Base-by-base conservation (phyloP, 768 basidiomycete species). In the Pisolithus albus region DNA sequence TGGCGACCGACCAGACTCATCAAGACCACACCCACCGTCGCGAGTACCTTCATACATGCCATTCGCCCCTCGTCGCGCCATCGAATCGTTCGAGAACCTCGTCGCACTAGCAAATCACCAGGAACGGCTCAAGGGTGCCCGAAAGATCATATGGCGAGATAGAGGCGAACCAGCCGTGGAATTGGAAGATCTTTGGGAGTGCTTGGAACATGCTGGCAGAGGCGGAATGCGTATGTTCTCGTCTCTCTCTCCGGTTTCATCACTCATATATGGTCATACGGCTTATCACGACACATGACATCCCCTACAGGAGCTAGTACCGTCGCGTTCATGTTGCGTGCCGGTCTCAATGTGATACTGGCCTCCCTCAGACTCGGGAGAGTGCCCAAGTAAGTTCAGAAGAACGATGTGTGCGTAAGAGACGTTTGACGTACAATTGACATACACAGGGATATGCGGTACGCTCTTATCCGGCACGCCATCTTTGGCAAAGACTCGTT, bases 91-190 rank as follows among this genome's bases (percentile, higher is more conserved):
- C 58, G 88, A 92, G 63, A 89, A 88, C 61, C 72, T 93, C 7
- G 84, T 90, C 19, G 86, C 86, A 13, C 75, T 93, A 50, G 91
- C 90, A 5, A 90, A 91, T 67, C 82, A 87, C 66, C 84, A 89
- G 63, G 87, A 92, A 54, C 74, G 80, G 2, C 72, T 92, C 30
- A 77, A 70, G 54, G 82, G 82, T 50, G 87, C 89, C 0, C 76
- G 86, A 50, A 88, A 81, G 64, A 84, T 91, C 67, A 80, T 92
- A 3, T 89, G 89, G 87, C 74, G 87, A 11, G 85, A 90, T 59
- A 73, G 78, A 54, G 88, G 90, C 3, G 82, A 91, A 65, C 85
- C 82, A 16, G 84, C 84, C 0, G 81, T 75, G 1, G 84, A 89
- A 55, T 60, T 93, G 21, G 65, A 75, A 34, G 79, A 78, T 47